Base-by-base conservation (phyloP, 1,284 basidiomycete species). In the Austropuccinia psidii region DNA sequence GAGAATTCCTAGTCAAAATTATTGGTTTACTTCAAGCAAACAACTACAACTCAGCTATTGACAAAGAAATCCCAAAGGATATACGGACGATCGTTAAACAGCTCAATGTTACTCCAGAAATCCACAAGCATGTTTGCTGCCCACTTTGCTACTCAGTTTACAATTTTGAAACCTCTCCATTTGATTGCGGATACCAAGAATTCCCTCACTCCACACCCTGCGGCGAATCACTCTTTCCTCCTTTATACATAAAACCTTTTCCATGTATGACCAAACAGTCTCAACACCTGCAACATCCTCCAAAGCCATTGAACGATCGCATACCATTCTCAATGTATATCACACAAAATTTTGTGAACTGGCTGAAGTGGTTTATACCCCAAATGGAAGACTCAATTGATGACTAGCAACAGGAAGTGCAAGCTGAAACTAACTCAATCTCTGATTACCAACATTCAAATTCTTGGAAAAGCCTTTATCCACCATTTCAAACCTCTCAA, bases 361-460 rank as follows among this genome's bases (percentile, higher is more conserved):
- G 58, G 58, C 58, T 61, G 33, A 27, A 6, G 4, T 64, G 61
- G 61, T 64, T 64, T 15, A 27, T 64, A 21, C 61, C 39, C 24
- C 13, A 64, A 29, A 47, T 47, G 43, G 61, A 64, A 47, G 17
- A 64, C 19, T 41, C 61, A 43, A 64, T 64, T 64, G 61, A 64
- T 43, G 41, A 64, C 27, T 64, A 41, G 61, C n/a, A n/a, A n/a
- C n/a, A n/a, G n/a, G n/a, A n/a, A n/a, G n/a, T n/a, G n/a, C n/a
- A n/a, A n/a, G n/a, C n/a, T n/a, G n/a, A n/a, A n/a, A n/a, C n/a
- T 19, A 29, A 55, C 27, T 9, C 6, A 5, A 4, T 4, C 27
- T 55, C 33, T 55, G 52, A 55, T 31, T 55, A 55, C 33, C 52
- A 55, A 29, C 7, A 55, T 19, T 55, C 7, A 31, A 55, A 55